phyloP scores from a whole-genome alignment of 2,329 filamentous ascomycete genomes.

The Eutypa lata region DNA sequence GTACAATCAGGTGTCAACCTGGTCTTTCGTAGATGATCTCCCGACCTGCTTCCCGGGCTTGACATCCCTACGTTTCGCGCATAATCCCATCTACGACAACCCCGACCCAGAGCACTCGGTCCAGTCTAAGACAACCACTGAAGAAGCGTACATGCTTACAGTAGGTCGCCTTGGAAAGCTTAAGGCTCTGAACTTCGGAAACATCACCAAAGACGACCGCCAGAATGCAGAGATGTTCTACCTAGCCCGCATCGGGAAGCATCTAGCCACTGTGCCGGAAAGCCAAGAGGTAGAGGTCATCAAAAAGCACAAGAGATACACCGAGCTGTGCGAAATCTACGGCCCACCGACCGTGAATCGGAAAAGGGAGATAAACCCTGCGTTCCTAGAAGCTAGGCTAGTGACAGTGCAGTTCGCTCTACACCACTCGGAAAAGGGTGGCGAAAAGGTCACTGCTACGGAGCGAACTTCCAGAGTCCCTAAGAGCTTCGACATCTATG shows the following conservation, averaged over 20 bases:
- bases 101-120: slow-evolving; percentile 32
- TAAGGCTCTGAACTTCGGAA: slow-evolving; percentile 68
- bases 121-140: slow-evolving; percentile 42
- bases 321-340: slow-evolving; percentile 70
- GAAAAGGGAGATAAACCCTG: slow-evolving; percentile 61
- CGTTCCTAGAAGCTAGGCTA: slow-evolving; percentile 78
- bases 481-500: slow-evolving; percentile 75
- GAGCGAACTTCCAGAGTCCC: slow-evolving; percentile 57
- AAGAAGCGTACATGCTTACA: slow-evolving; percentile 87
- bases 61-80: slow-evolving; percentile 70
- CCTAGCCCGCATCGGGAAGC: slow-evolving; percentile 75
- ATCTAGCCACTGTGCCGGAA: slow-evolving; percentile 61
- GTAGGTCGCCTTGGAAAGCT: slow-evolving; percentile 70
- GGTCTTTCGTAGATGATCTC: slow-evolving; percentile 72
- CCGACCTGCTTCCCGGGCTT: slow-evolving; percentile 68
- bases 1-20: slow-evolving; percentile 65
- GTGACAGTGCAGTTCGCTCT: slow-evolving; percentile 58
- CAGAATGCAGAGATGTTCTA: slow-evolving; percentile 93
- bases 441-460: neutral
- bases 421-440: slow-evolving; percentile 6
- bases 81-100: slow-evolving; percentile 78
- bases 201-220: slow-evolving; percentile 70
- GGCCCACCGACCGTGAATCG: slow-evolving; percentile 66
- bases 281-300: slow-evolving; percentile 53
- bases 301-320: slow-evolving; percentile 66